Evolutionary conservation across 2,329 filamentous ascomycete genomes (phyloP).

Genomic region (Alternaria postmessia): DNA sequence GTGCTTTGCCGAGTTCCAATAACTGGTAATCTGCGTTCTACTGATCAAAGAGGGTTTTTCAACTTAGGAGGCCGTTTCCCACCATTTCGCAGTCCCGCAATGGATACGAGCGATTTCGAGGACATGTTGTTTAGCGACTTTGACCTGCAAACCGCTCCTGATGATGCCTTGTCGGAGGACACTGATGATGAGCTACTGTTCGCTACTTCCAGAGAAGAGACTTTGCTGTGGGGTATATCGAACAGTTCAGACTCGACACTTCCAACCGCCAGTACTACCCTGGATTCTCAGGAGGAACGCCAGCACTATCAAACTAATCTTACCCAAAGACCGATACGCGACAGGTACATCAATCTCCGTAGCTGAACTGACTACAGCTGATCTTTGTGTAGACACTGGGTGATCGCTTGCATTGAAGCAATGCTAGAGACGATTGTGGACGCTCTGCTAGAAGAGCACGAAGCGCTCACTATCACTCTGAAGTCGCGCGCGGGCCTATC

Average conservation of each 20-base stretch:
- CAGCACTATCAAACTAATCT: background rate
- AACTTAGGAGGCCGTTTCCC: background rate
- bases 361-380: background rate
- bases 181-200: constrained; percentile 38
- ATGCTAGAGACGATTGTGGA: constrained; percentile 63
- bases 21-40: background rate
- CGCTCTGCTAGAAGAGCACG: constrained; percentile 58
- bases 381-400: constrained; percentile 38
- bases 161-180: constrained; percentile 20
- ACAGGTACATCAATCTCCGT: constrained; percentile 18
- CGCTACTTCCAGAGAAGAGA: constrained; percentile 6
- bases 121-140: constrained; percentile 42
- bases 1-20: background rate
- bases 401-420: constrained; percentile 64
- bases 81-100: constrained; percentile 9
- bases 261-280: background rate
- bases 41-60: too few relatives aligned
- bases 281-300: background rate
- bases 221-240: constrained; percentile 15
- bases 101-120: constrained; percentile 36
- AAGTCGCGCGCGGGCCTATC: constrained; percentile 44
- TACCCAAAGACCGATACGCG: constrained; percentile 8
- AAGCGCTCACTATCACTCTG: constrained; percentile 60
- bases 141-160: constrained; percentile 27
- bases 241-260: background rate